Evolutionary conservation across 192 early-diverging fungal species (phyloP).

Genomic region (Backusella sp.): DNA sequence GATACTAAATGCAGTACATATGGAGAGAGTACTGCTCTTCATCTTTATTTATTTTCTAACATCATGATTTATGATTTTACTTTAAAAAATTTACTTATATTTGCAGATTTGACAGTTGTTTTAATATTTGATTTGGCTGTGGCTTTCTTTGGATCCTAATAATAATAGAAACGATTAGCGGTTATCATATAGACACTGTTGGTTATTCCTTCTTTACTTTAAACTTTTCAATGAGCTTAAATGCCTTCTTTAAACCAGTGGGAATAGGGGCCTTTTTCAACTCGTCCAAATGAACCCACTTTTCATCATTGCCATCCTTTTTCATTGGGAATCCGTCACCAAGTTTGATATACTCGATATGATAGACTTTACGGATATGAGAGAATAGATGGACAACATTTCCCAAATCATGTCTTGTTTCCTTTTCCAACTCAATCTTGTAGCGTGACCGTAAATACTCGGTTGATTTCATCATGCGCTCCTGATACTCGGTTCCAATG

Average conservation of each 20-base stretch:
- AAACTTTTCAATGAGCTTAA: constrained; percentile 43
- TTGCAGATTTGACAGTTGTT: neutral
- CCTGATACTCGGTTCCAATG: constrained; percentile 11
- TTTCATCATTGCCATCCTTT: neutral
- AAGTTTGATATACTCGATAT: constrained; percentile 43
- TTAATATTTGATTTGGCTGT: neutral
- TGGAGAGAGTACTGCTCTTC: neutral
- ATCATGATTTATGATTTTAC: neutral
- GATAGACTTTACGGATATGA: constrained; percentile 60
- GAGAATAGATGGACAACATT: constrained; percentile 64
- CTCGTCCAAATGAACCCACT: constrained; percentile 46
- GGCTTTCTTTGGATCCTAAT: neutral
- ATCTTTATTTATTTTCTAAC: neutral
- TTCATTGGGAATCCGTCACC: neutral
- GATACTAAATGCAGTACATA: neutral
- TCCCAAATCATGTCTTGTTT: constrained; percentile 45
- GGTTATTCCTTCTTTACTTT: constrained; percentile 2
- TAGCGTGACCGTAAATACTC: constrained; percentile 23
- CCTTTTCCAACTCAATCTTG: constrained; percentile 15
- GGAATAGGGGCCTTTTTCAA: constrained; percentile 51
- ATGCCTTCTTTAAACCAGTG: constrained; percentile 56
- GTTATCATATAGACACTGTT: neutral
- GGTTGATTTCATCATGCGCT: constrained; percentile 12
- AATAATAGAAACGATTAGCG: neutral
- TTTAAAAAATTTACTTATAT: constrained; percentile 5